Evolutionary conservation across 129 eudicot species (phyloP), one percentile per base, ranked within the genome.

Genomic region (Kitagawia praeruptora): DNA sequence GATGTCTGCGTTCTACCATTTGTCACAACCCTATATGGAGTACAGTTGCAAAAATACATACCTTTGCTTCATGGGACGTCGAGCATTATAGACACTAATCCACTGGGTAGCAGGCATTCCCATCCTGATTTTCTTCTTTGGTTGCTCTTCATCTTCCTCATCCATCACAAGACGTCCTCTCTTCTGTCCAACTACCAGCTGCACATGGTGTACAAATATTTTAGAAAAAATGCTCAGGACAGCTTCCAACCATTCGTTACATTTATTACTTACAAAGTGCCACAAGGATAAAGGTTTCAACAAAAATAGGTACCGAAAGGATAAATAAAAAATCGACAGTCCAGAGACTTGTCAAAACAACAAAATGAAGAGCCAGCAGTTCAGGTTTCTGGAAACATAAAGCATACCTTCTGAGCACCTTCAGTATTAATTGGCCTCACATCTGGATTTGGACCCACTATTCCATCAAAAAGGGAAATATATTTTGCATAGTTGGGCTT

Each of bases 21-120:
- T 37, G 53, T 11, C 8, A n/a, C 19, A 45, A 31, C 42, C 54
- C 34, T 61, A n/a, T 79, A 31, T 6, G 21, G 70, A 41, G 23
- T 21, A 31, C 8, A 10, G 42, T 47, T 8, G 27, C 34, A 41
- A 18, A 15, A 18, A n/a, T 10, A 12, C 45, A 34, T 76, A 93
- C 98, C 98, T 91, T 83, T 93, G 98, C 81, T 93, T 93, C 95
- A 93, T 93, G 1, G 97, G 98, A 56, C 88, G 87, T 14, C 93
- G 87, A 79, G 92, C 97, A 85, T 91, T 91, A 70, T 93, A 93
- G 74, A 93, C 90, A 83, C 93, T 91, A 77, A 93, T 89, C 98
- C 98, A 93, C 76, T 93, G 98, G 54, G 89, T 85, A 56, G 98
- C 96, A 79, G 98, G 96, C 92, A 85, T 89, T 71, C 97, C 97